Evolutionary conservation across 78 protist species (phyloP).

Genomic region (slime mould (Dictyostelium discoideum)): DNA sequence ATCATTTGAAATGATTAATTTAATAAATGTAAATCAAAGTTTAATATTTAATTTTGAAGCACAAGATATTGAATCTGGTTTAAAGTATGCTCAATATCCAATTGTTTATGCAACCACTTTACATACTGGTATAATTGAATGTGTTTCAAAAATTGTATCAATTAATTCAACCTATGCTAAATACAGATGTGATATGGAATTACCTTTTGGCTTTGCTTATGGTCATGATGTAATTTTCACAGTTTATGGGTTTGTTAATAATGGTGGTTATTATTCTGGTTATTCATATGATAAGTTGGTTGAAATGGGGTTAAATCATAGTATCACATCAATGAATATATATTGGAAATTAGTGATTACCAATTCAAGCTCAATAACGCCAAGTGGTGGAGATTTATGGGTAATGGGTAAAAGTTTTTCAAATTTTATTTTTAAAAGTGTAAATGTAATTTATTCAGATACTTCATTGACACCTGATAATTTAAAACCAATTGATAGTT

Average conservation of each 20-base stretch:
- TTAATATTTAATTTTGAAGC: background rate
- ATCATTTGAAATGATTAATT: background rate
- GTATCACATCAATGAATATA: background rate
- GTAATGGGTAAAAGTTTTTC: background rate
- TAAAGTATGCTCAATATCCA: background rate
- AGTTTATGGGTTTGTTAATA: background rate
- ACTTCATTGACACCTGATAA: background rate
- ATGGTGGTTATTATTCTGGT: background rate
- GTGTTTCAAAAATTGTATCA: background rate
- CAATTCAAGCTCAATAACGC: background rate
- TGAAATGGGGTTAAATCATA: background rate
- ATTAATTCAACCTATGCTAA: background rate
- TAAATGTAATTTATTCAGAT: background rate
- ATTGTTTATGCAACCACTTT: background rate
- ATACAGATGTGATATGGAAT: background rate
- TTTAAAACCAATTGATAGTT: background rate
- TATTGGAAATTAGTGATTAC: background rate
- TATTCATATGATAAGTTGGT: background rate
- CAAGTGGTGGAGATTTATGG: background rate
- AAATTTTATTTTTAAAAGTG: background rate
- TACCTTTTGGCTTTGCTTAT: background rate
- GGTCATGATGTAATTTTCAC: background rate
- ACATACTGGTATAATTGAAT: background rate
- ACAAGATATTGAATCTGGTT: background rate
- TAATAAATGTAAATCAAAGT: background rate